These are phyloP conservation scores for Entophlyctis luteolus DNA, from an alignment of 192 early-diverging fungal species.

Conservation along the genomic window DNA sequence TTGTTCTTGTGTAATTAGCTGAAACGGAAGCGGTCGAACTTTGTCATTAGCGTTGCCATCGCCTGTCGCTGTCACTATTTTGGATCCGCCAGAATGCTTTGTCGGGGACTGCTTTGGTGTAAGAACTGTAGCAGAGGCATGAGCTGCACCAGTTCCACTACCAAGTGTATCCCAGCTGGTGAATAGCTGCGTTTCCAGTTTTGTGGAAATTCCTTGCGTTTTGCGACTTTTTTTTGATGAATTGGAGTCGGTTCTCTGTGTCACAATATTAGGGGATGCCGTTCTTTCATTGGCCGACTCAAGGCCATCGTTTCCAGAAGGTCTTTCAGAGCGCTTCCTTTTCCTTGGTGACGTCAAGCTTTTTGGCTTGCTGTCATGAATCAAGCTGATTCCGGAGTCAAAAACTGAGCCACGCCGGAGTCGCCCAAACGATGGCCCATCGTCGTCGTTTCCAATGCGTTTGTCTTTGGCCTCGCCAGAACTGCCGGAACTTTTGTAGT, in stretches of 20 bases:
- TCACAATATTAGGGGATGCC: background rate
- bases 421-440: background rate
- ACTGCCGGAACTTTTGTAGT: background rate
- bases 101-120: background rate
- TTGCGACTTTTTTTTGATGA: background rate
- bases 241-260: background rate
- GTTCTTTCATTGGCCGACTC: no score
- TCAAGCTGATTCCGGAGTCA: background rate
- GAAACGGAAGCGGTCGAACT: constrained; percentile 1
- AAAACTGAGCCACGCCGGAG: background rate
- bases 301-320: background rate
- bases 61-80: background rate
- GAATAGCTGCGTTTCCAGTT: background rate
- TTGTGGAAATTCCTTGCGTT: background rate
- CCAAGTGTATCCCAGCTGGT: background rate
- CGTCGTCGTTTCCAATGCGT: background rate
- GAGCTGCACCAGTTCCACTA: background rate
- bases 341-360: background rate
- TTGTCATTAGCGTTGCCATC: constrained; percentile 9
- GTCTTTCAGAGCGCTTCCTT: background rate
- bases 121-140: background rate
- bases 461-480: background rate
- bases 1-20: background rate
- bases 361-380: background rate
- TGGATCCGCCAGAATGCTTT: background rate